Base-by-base conservation (phyloP, 148 eudicot species). In the Agrostemma githago region DNA sequence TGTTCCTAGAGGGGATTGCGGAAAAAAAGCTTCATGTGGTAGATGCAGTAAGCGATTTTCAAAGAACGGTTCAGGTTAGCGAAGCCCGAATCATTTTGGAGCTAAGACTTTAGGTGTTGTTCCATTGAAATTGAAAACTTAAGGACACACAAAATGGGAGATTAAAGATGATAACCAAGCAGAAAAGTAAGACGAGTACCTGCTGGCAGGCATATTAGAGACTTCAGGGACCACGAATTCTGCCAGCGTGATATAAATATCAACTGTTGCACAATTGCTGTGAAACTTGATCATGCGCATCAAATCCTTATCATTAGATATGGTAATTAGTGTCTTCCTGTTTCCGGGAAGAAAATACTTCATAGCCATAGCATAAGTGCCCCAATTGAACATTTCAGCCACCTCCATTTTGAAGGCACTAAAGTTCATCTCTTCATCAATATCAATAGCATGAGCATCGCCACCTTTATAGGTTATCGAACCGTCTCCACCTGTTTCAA, bases 391-490 rank as follows among this genome's bases (percentile, higher is more conserved):
- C 98, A 94, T 85, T 81, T 94, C 98, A 14, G 89, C 86, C 38
- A 94, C 85, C 88, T 94, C 98, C 82, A 75, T 56, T 76, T 80
- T 85, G 78, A 94, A 88, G 51, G 83, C 85, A 26, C 81, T 74
- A 66, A 82, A 89, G 64, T 87, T 87, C 87, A 87, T 81, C 72
- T 85, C 76, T 19, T 83, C 89, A 64, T 87, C 88, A 51, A 94
- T 86, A 72, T 91, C 95, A 86, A 94, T 89, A 53, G 98, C 98
- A 85, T 91, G 98, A 76, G 98, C 98, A 80, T 94, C 98, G 57
- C 98, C 98, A 53, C 97, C 97, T 81, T 74, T 79, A 79, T 94
- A 94, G 26, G 80, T 74, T 82, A 94, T 79, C 12, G 72, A 34
- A 15, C 93, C 98, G 72, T 89, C 88, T 42, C 72, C 64, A 78